phyloP scores from a whole-genome alignment of 306 rosid genomes.

The Abrus precatorius region DNA sequence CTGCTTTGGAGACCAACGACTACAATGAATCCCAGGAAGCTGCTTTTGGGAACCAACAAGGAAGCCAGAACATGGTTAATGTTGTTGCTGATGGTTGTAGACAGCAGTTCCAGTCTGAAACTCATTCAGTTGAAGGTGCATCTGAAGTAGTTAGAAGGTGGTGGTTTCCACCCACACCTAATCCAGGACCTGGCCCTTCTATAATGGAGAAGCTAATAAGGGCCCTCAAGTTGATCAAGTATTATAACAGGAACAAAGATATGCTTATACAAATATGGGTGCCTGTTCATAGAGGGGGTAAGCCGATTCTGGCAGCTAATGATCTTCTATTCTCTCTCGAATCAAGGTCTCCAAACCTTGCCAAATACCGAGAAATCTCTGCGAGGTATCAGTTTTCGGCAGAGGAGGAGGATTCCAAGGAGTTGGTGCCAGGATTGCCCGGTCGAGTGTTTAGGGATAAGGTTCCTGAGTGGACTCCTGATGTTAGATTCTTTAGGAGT shows the following conservation, averaged over 20 bases:
- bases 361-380: constrained; percentile 74
- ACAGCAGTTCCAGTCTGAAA: constrained; percentile 50
- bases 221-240: constrained; percentile 70
- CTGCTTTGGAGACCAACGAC: constrained; percentile 55
- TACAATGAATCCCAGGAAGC: constrained; percentile 46
- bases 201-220: constrained; percentile 69
- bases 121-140: constrained; percentile 44
- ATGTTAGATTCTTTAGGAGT: constrained; percentile 77
- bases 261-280: constrained; percentile 90
- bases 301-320: constrained; percentile 67
- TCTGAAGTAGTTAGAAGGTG: constrained; percentile 60
- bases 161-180: constrained; percentile 68
- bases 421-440: constrained; percentile 71
- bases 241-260: constrained; percentile 69
- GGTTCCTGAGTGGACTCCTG: constrained; percentile 99
- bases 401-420: constrained; percentile 67
- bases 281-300: constrained; percentile 74
- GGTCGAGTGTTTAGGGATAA: constrained; percentile 79
- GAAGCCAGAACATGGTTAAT: constrained; percentile 44
- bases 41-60: constrained; percentile 24
- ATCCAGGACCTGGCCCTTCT: constrained; percentile 56
- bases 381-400: constrained; percentile 66
- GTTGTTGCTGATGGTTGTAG: constrained; percentile 37
- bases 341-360: constrained; percentile 65
- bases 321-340: constrained; percentile 71